Evolutionary conservation across 2,329 filamentous ascomycete species (phyloP).

Genomic region (Colletotrichum musicola): DNA sequence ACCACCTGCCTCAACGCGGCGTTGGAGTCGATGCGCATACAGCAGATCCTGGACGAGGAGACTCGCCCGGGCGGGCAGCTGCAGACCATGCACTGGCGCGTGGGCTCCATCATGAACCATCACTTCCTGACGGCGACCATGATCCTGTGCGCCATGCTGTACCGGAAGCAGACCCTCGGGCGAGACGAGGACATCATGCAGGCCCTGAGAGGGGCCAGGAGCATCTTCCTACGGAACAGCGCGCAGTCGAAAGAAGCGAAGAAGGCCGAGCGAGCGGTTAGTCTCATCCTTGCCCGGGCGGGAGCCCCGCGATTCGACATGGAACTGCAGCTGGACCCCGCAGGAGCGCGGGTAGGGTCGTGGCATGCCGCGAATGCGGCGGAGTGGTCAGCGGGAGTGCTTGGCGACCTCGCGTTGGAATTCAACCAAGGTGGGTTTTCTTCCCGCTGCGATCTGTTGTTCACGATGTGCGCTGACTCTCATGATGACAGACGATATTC

Average conservation of each 20-base stretch:
- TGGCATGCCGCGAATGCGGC: too few relatives aligned
- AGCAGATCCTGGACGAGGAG: slow-evolving; percentile 44
- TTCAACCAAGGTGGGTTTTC: too few relatives aligned
- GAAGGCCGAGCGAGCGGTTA: slow-evolving; percentile 12
- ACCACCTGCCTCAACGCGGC: slow-evolving; percentile 43
- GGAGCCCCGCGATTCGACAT: slow-evolving; percentile 21
- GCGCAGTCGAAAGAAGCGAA: background rate
- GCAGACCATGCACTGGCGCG: slow-evolving; percentile 34
- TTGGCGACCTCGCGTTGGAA: too few relatives aligned
- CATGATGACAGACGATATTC: too few relatives aligned
- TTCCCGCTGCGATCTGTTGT: too few relatives aligned
- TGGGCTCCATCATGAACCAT: slow-evolving; percentile 39
- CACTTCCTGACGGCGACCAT: slow-evolving; percentile 45
- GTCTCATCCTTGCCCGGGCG: slow-evolving; percentile 23
- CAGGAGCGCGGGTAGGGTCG: too few relatives aligned
- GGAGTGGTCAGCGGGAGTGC: too few relatives aligned
- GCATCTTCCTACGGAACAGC: slow-evolving; percentile 7
- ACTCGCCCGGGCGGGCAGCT: slow-evolving; percentile 41
- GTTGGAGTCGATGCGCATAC: slow-evolving; percentile 42
- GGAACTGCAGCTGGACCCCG: background rate
- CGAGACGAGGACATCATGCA: slow-evolving; percentile 1
- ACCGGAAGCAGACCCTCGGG: background rate
- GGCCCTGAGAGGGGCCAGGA: background rate
- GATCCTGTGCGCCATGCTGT: slow-evolving; percentile 38
- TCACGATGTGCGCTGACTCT: too few relatives aligned